Conservation (phyloP, 2,329 filamentous ascomycete genomes). For the Aspergillus oerlinghausenensis region DNA sequence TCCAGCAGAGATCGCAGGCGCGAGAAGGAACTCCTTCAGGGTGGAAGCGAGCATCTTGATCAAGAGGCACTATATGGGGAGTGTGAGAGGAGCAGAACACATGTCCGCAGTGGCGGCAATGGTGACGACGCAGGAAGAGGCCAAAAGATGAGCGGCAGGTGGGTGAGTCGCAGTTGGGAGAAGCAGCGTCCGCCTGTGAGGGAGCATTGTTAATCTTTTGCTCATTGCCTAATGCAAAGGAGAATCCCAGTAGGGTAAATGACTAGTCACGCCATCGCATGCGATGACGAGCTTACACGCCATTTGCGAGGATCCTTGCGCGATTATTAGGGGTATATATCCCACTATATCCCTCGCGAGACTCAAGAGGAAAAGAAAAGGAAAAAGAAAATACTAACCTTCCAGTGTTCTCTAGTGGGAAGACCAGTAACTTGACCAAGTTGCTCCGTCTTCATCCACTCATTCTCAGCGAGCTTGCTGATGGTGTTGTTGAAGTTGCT, state of each 20-base stretch:
- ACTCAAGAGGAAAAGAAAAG: not conserved
- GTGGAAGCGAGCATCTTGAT: constrained; percentile 61
- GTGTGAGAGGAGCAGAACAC: constrained; percentile 61
- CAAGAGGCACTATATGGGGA: constrained; percentile 53
- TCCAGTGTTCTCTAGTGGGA: constrained; percentile 62
- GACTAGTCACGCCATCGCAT: constrained; percentile 23
- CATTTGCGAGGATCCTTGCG: constrained; percentile 16
- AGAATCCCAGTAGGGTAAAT: not conserved
- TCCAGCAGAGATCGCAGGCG: constrained; percentile 58
- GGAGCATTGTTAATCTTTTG: constrained; percentile 12
- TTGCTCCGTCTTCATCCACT: constrained; percentile 49
- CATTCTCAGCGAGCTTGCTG: constrained; percentile 48
- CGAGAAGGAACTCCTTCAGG: constrained; percentile 52
- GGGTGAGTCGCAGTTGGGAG: constrained; percentile 52
- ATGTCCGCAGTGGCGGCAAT: constrained; percentile 63
- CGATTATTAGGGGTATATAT: constrained; percentile 21
- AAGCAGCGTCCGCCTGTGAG: constrained; percentile 53
- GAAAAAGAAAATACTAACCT: constrained; percentile 44
- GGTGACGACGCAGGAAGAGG: constrained; percentile 59
- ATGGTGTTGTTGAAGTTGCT: constrained; percentile 36
- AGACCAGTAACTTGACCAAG: constrained; percentile 54
- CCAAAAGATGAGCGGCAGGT: constrained; percentile 57
- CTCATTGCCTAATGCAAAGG: not conserved
- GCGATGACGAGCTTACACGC: constrained; percentile 20
- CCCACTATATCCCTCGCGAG: not conserved